Percentiles rank a stretch among this genome's conserved stretches.
phyloP scores from a whole-genome alignment of 2,329 filamentous ascomycete genomes.

The Aspergillus hortae region DNA sequence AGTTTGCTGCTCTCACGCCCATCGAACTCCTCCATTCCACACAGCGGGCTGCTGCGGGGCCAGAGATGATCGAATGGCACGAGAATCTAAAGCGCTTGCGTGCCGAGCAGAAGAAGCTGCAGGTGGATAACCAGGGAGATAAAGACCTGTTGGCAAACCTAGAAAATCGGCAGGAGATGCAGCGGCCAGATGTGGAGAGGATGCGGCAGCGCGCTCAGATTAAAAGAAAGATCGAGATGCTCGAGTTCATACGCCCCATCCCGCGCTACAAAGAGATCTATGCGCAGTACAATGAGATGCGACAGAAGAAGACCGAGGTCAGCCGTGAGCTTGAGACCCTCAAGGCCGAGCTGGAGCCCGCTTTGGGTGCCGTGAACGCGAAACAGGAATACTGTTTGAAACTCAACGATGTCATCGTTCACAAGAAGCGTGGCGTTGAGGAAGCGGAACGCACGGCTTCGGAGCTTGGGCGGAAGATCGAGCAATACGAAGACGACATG shows the following conservation, averaged over 20 bases:
- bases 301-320: slow-evolving; percentile 53
- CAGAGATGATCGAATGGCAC: slow-evolving; percentile 77
- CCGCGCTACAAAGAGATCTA: slow-evolving; percentile 61
- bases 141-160: slow-evolving; percentile 63
- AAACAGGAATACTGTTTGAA: slow-evolving; percentile 64
- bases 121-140: slow-evolving; percentile 57
- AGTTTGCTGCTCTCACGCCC: slow-evolving; percentile 81
- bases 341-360: slow-evolving; percentile 62
- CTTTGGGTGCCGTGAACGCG: slow-evolving; percentile 62
- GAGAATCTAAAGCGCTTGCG: slow-evolving; percentile 68
- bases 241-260: slow-evolving; percentile 64
- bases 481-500: slow-evolving; percentile 36
- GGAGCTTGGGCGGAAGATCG: slow-evolving; percentile 39
- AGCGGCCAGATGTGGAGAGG: slow-evolving; percentile 79
- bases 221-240: slow-evolving; percentile 59
- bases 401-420: slow-evolving; percentile 54
- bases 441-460: slow-evolving; percentile 50
- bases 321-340: slow-evolving; percentile 58
- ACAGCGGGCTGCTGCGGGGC: slow-evolving; percentile 78
- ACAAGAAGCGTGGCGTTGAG: slow-evolving; percentile 54
- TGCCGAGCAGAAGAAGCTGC: slow-evolving; percentile 62
- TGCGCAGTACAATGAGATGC: slow-evolving; percentile 50
- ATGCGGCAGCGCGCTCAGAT: slow-evolving; percentile 71
- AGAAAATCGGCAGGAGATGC: slow-evolving; percentile 68
- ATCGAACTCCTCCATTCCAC: slow-evolving; percentile 81